Percentiles rank a stretch among this genome's conserved stretches.
phyloP scores from a whole-genome alignment of 2,329 filamentous ascomycete genomes.

The Colletotrichum horii region DNA sequence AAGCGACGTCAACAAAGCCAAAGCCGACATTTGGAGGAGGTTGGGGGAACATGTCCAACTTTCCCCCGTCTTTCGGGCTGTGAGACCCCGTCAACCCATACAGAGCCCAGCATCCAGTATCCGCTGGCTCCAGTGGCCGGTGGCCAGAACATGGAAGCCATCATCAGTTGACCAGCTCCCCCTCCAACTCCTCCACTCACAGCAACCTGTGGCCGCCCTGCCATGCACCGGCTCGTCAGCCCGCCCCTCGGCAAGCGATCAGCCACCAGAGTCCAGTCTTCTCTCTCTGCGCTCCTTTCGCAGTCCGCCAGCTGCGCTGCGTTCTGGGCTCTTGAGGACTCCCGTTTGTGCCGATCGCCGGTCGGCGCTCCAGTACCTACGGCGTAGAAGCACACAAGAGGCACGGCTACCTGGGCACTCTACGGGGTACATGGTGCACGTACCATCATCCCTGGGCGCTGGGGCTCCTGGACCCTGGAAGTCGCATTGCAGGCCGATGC shows the following conservation, averaged over 20 bases:
- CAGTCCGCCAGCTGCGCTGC: not conserved
- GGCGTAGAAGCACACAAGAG: not conserved
- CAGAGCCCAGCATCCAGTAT: not conserved
- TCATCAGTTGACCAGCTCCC: not conserved
- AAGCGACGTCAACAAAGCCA: not conserved
- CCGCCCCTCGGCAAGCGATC: not conserved
- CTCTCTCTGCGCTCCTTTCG: not conserved
- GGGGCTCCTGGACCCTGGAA: conserved; percentile 7
- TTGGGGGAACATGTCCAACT: not conserved
- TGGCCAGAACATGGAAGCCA: not conserved
- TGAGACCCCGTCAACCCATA: not conserved
- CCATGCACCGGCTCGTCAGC: not conserved
- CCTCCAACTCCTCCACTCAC: not conserved
- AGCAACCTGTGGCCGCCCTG: not conserved
- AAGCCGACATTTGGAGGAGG: conserved; percentile 6
- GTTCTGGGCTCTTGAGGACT: not conserved
- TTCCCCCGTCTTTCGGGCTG: not conserved
- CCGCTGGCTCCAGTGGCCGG: not conserved
- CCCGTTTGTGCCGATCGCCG: not conserved
- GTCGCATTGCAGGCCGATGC: not conserved
- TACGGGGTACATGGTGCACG: not conserved
- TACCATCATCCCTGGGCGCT: not conserved
- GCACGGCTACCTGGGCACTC: not conserved
- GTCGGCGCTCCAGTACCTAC: not conserved
- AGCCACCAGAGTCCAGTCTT: not conserved